Evolutionary conservation across 2,329 filamentous ascomycete species (phyloP).

Genomic region (Claviceps capensis): DNA sequence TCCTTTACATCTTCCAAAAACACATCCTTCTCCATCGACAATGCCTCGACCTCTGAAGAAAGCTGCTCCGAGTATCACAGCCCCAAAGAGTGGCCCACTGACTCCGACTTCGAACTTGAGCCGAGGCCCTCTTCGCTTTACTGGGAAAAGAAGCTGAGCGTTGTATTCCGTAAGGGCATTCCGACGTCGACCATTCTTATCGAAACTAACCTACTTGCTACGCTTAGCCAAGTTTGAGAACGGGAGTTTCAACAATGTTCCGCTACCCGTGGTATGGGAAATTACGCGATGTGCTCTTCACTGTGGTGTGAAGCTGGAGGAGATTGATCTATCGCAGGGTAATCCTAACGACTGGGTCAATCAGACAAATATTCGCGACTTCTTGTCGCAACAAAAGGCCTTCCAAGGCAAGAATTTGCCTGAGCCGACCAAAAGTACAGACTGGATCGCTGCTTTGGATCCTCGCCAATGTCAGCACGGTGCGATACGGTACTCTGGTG

Average conservation of each 20-base stretch:
- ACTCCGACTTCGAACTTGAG: conserved; percentile 1
- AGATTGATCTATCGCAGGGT: conserved; percentile 21
- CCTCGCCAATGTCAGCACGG: conserved; percentile 21
- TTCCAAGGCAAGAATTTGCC: conserved; percentile 35
- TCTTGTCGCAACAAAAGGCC: conserved; percentile 23
- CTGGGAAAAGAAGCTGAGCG: conserved; percentile 16
- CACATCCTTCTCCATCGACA: conserved; percentile 3
- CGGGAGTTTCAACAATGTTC: conserved; percentile 26
- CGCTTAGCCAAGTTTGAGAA: conserved; percentile 24
- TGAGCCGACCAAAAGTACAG: conserved; percentile 25
- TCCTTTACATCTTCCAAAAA: conserved; percentile 3
- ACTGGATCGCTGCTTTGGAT: conserved; percentile 31
- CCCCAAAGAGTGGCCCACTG: conserved; percentile 7
- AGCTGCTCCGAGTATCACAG: conserved; percentile 9
- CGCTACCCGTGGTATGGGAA: conserved; percentile 39
- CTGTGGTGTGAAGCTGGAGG: conserved; percentile 27
- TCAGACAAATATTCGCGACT: conserved; percentile 28
- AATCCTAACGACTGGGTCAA: conserved; percentile 24
- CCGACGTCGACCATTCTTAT: neutral
- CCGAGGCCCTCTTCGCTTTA: neutral
- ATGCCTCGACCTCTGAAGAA: neutral
- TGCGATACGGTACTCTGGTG: conserved; percentile 29
- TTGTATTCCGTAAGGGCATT: conserved; percentile 26
- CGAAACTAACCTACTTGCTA: neutral
- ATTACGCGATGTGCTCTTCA: conserved; percentile 32